Evolutionary conservation across 2,329 filamentous ascomycete species (phyloP).

Genomic region (Fusarium caatingaense): DNA sequence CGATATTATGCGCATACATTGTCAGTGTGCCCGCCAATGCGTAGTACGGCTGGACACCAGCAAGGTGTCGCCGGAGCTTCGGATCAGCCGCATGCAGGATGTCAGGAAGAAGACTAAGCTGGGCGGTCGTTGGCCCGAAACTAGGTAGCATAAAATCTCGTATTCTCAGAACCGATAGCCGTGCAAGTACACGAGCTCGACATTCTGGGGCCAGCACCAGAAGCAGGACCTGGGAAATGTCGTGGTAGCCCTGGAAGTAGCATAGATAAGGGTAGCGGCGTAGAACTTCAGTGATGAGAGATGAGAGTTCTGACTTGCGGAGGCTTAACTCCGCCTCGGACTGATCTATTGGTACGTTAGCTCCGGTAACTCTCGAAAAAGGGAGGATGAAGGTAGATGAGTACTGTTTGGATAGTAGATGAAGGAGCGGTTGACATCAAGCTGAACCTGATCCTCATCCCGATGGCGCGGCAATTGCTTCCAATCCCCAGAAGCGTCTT

Average conservation of each 20-base stretch:
- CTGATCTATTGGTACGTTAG: conserved; percentile 63
- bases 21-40: conserved; percentile 93
- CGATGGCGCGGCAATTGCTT: conserved; percentile 75
- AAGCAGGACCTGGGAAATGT: conserved; percentile 95
- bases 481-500: conserved; percentile 59
- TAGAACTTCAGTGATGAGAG: conserved; percentile 83
- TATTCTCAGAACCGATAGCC: conserved; percentile 90
- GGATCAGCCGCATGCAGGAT: conserved; percentile 81
- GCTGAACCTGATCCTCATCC: conserved; percentile 90
- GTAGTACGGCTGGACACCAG: conserved; percentile 86
- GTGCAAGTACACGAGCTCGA: conserved; percentile 74
- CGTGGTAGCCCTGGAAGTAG: conserved; percentile 99
- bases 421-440: conserved; percentile 97
- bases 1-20: conserved; percentile 95
- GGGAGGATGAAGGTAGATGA: neutral
- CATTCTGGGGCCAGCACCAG: conserved; percentile 77
- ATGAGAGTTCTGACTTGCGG: conserved; percentile 81
- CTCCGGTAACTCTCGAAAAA: neutral
- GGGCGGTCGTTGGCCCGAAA: conserved; percentile 81
- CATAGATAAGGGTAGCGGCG: conserved; percentile 84
- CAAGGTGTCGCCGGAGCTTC: conserved; percentile 78
- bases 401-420: conserved; percentile 91
- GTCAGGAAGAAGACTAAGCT: conserved; percentile 87
- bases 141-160: conserved; percentile 97
- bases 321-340: conserved; percentile 74